phyloP scores from a whole-genome alignment of 495 filamentous ascomycete genomes.

The Trichoderma erinaceum region DNA sequence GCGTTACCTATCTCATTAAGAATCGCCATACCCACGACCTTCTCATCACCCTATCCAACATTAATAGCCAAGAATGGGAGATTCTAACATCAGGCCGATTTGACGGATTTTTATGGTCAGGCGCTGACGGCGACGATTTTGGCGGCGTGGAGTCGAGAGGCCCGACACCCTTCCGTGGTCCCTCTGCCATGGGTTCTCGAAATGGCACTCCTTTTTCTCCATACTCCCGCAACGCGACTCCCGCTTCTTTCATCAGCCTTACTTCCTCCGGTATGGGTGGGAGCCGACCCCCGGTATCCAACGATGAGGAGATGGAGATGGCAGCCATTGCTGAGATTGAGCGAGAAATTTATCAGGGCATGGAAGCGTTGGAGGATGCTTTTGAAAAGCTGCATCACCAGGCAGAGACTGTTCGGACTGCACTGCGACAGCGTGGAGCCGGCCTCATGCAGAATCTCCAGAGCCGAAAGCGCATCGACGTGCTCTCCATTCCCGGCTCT shows the following conservation, averaged over 20 bases:
- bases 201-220: slow-evolving; percentile 32
- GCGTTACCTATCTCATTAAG: slow-evolving; percentile 81
- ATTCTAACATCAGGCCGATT: slow-evolving; percentile 93
- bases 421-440: slow-evolving; percentile 71
- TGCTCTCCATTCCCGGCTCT: slow-evolving; percentile 37
- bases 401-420: slow-evolving; percentile 73
- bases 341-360: slow-evolving; percentile 83
- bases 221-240: slow-evolving; percentile 29
- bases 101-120: slow-evolving; percentile 93
- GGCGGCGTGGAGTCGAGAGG: slow-evolving; percentile 45
- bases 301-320: slow-evolving; percentile 94
- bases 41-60: slow-evolving; percentile 77
- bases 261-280: slow-evolving; percentile 33
- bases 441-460: slow-evolving; percentile 74
- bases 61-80: slow-evolving; percentile 89
- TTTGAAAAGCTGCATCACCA: slow-evolving; percentile 86
- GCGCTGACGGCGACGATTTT: slow-evolving; percentile 58
- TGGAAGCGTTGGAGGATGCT: slow-evolving; percentile 92
- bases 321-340: slow-evolving; percentile 84
- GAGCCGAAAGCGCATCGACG: slow-evolving; percentile 51
- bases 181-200: slow-evolving; percentile 31
- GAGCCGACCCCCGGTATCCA: slow-evolving; percentile 52
- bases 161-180: slow-evolving; percentile 39
- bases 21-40: slow-evolving; percentile 77
- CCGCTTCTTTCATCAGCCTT: slow-evolving; percentile 42